Base-by-base conservation (phyloP, 441 rosid species). In the Adansonia rubrostipa region DNA sequence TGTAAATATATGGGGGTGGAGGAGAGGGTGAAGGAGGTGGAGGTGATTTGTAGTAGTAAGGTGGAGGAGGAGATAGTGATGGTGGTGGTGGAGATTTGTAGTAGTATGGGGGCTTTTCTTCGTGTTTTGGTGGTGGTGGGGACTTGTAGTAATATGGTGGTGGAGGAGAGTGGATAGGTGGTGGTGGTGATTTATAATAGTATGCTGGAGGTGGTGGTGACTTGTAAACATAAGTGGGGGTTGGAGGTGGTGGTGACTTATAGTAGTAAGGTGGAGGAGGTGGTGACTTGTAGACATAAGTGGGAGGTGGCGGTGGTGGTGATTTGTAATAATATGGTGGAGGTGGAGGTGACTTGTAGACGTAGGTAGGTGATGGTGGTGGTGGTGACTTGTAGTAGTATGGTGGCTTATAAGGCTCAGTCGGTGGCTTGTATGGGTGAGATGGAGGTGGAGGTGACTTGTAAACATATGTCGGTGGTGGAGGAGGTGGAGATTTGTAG, bases 31-130 rank as follows among this genome's bases (percentile, higher is more conserved):
- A 13, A 0, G 87, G 87, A 1, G 87, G 85, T 0, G 85, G 85
- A 0, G 87, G 87, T 0, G 87, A 82, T 0, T 74, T 61, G 63
- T 85, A 85, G 5, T 77, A 40, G 36, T 84, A 84, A 0, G 82
- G 82, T 0, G 87, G 82, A 0, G 83, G 83, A 0, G 74, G 68
- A 1, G 45, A 17, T 6, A 3, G 3, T 0, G 8, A 0, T 3
- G 84, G 90, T 0, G 86, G 90, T 0, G 86, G 90, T 0, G 86
- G 90, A 0, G 93, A 88, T 9, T 20, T 58, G 63, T 58, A 58
- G 1, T 58, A 58, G 13, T 58, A 58, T 0, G 63, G 33, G 19
- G 28, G 62, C 3, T 28, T 28, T 28, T 28, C 33, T 28, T 28
- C 33, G 3, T 28, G 33, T 28, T 28, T 28, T 2, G 63, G 63